These are phyloP conservation scores for Calonectria fujianensis DNA, from an alignment of 2,329 filamentous ascomycete species.

Conservation along the genomic window DNA sequence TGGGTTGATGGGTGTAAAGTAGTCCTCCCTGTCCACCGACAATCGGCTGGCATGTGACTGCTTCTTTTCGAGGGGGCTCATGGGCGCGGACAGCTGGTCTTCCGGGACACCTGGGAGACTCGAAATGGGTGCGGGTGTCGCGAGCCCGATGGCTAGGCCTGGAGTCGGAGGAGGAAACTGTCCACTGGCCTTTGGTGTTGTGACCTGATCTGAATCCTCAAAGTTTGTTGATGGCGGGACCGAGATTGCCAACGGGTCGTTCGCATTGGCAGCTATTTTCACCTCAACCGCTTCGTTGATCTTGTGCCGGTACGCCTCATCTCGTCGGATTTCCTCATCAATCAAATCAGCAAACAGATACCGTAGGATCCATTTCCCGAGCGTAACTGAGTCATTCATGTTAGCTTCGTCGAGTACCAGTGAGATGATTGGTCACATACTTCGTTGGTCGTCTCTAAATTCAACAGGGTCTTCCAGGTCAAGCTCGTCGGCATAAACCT, in stretches of 20 bases:
- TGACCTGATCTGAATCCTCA: slow-evolving; percentile 66
- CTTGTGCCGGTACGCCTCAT: slow-evolving; percentile 82
- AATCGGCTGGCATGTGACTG: slow-evolving; percentile 74
- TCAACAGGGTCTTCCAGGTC: slow-evolving; percentile 83
- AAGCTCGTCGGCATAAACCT: slow-evolving; percentile 96
- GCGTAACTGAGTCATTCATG: slow-evolving; percentile 79
- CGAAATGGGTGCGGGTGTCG: slow-evolving; percentile 74
- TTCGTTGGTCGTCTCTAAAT: slow-evolving; percentile 94
- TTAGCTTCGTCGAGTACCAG: slow-evolving; percentile 48
- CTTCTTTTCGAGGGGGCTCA: slow-evolving; percentile 72
- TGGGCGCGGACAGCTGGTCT: slow-evolving; percentile 64
- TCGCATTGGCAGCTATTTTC: slow-evolving; percentile 72
- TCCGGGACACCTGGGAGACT: slow-evolving; percentile 70
- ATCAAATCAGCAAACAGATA: slow-evolving; percentile 94
- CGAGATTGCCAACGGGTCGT: slow-evolving; percentile 76
- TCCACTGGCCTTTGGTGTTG: slow-evolving; percentile 79
- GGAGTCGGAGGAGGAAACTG: slow-evolving; percentile 80
- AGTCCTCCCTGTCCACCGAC: slow-evolving; percentile 82
- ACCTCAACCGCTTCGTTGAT: slow-evolving; percentile 79
- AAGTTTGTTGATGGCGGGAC: slow-evolving; percentile 61
- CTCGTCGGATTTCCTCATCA: slow-evolving; percentile 90
- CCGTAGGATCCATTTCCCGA: slow-evolving; percentile 96
- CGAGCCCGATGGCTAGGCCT: slow-evolving; percentile 85
- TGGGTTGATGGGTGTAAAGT: slow-evolving; percentile 81
- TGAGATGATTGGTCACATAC: slow-evolving; percentile 69